Evolutionary conservation across 78 protist genomes (phyloP), one percentile per base, ranked within the genome.

Genomic region (Dictyostelium purpureum): DNA sequence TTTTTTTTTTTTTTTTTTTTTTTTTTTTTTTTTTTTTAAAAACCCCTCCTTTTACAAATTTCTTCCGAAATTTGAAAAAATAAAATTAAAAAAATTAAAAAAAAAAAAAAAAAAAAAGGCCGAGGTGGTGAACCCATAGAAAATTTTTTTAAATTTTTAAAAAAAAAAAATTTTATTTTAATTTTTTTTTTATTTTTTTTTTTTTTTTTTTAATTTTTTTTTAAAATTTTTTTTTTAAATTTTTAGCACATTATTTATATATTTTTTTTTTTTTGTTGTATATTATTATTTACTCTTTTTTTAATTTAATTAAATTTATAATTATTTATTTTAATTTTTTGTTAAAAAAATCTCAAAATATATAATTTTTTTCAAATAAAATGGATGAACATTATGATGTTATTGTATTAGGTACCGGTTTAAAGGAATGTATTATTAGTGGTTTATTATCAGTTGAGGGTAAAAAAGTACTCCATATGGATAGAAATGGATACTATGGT

Each of bases 401-500:
- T 47, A 94, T 98, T 71, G 98, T 98, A 9, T 93, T 97, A 37
- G 99, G 99, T 73, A 98, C 99, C 0, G 99, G 99, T 35, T 96
- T 99, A 37, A 98, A 96, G 78, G 99, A 99, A 91, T 99, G 99
- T 97, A 90, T 99, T 51, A 82, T 99, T 57, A 70, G 95, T 24
- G 99, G 99, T 70, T 69, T 99, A 61, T 77, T 99, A 37, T 95
- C 99, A n/a, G 97, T 95, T 63, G 77, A 88, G 28, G 98, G 99
- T 18, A 87, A 97, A 85, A 96, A 94, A 63, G 98, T 98, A 11
- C 95, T 99, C 52, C 99, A 98, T 77, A 96, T 99, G 97, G 99
- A 99, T 96, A 89, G 99, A 66, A 99, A 99, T 91, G 88, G 92
- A 82, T 99, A 98, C 95, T 99, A 99, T 78, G 99, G 99, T 40